Base-by-base conservation (phyloP, 805 yeast genomes). In the Vanderwaltozyma polyspora region DNA sequence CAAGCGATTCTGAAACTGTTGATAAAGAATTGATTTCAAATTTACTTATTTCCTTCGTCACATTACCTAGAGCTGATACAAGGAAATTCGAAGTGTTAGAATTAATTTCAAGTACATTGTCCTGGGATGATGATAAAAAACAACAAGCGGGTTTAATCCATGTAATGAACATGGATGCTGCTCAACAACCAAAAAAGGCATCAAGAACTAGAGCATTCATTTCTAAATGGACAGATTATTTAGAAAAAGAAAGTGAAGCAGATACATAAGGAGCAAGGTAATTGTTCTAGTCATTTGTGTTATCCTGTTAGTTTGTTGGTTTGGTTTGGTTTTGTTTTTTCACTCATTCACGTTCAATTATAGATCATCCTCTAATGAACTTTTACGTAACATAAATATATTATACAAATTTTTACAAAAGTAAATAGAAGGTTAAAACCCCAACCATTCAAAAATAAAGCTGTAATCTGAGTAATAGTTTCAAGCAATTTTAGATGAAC, bases 81-180 rank as follows among this genome's bases (percentile, higher is more conserved):
- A 89, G 87, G 60, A 86, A 91, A 58, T 91, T 82, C 53, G 97
- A 91, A 65, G 94, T 91, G 4, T 66, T 91, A 32, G 82, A 75
- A 52, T 68, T 91, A 39, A 79, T 91, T 28, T 72, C 94, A 9
- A 82, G 83, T 39, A 77, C 79, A 44, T 64, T 91, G 38, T 79
- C 73, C 38, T 91, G 98, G 98, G 89, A 81, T 56, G 91, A 84
- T 32, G 76, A 71, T 29, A 76, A 81, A 53, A 76, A 71, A 48
- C 63, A 74, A 17, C 81, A 77, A 40, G 93, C 93, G 1, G 95
- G 95, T 0, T 59, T 84, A 34, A 51, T 71, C 19, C 34, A 35
- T 28, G 12, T 15, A 2, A 32, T 18, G 29, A 38, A 22, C 32
- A 33, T 28, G 12, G 40, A 28, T 29, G 36, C 17, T 25, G 29